Evolutionary conservation across 129 eudicot genomes (phyloP).

Genomic region (Pseudognaphalium luteoalbum): DNA sequence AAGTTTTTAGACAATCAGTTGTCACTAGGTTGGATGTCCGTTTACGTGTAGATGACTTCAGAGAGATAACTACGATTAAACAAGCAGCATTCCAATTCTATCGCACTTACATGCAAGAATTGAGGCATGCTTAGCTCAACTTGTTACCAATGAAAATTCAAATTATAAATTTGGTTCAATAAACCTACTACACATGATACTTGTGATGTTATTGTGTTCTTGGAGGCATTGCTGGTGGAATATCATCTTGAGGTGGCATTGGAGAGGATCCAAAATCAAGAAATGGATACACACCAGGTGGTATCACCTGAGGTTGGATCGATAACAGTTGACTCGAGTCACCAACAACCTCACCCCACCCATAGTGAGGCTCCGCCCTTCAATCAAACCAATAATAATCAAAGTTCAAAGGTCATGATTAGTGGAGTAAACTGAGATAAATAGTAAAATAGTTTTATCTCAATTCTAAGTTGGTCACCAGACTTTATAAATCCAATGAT

Average conservation of each 20-base stretch:
- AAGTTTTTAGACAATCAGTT: too few relatives aligned
- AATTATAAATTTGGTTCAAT: too few relatives aligned
- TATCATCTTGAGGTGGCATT: background rate
- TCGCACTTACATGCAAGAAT: too few relatives aligned
- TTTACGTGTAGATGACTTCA: too few relatives aligned
- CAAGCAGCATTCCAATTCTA: too few relatives aligned
- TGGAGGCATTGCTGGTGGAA: background rate
- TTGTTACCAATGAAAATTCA: too few relatives aligned
- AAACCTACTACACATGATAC: too few relatives aligned
- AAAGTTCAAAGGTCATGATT: background rate
- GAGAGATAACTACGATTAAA: too few relatives aligned
- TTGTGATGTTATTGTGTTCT: too few relatives aligned
- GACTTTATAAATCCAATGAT: background rate
- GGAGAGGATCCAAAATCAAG: conserved; percentile 60
- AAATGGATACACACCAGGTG: conserved; percentile 71
- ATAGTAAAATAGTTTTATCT: background rate
- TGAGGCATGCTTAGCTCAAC: too few relatives aligned
- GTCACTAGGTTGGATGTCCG: too few relatives aligned
- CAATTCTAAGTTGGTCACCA: background rate
- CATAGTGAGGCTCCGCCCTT: conserved; percentile 93
- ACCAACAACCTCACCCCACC: conserved; percentile 97
- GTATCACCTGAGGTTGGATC: conserved; percentile 71
- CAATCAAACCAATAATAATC: conserved; percentile 17
- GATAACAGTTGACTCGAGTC: conserved; percentile 82
- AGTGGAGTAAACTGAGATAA: too few relatives aligned